Conservation (phyloP, 805 yeast species). For the Ogataea sp. region DNA sequence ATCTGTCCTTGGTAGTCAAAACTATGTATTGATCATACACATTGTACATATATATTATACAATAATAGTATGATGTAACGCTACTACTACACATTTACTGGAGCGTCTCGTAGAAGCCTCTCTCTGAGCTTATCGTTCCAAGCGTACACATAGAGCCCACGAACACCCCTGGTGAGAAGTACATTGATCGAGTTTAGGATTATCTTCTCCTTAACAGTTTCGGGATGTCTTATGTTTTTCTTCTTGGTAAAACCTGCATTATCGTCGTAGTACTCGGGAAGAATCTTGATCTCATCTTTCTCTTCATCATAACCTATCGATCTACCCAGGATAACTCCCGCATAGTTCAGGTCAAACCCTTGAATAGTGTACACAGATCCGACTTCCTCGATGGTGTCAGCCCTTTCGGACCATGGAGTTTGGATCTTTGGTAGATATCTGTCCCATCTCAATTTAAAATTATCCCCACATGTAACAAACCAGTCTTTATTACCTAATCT, state of each 20-base stretch:
- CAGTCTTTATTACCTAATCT: conserved; percentile 36
- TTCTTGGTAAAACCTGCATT: conserved; percentile 37
- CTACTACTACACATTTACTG: no score
- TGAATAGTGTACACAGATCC: conserved; percentile 41
- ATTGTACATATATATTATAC: no score
- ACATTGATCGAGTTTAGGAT: conserved; percentile 38
- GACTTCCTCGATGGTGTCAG: conserved; percentile 37
- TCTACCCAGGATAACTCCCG: conserved; percentile 37
- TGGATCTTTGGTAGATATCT: conserved; percentile 31
- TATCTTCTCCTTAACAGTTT: conserved; percentile 29
- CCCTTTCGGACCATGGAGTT: conserved; percentile 38
- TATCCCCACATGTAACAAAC: conserved; percentile 34
- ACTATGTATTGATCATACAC: no score
- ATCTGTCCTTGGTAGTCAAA: no score
- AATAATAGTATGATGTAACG: no score
- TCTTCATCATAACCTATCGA: conserved; percentile 30
- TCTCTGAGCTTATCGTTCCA: conserved; percentile 31
- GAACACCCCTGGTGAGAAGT: conserved; percentile 36
- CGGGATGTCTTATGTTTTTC: conserved; percentile 28
- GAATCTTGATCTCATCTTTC: conserved; percentile 25
- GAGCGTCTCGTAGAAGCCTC: conserved; percentile 8
- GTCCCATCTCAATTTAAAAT: conserved; percentile 38
- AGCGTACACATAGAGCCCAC: conserved; percentile 34
- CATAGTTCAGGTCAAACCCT: conserved; percentile 40
- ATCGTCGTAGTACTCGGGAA: conserved; percentile 34